Conservation (phyloP, 2,329 filamentous ascomycete genomes). For the Xylaria sp. region DNA sequence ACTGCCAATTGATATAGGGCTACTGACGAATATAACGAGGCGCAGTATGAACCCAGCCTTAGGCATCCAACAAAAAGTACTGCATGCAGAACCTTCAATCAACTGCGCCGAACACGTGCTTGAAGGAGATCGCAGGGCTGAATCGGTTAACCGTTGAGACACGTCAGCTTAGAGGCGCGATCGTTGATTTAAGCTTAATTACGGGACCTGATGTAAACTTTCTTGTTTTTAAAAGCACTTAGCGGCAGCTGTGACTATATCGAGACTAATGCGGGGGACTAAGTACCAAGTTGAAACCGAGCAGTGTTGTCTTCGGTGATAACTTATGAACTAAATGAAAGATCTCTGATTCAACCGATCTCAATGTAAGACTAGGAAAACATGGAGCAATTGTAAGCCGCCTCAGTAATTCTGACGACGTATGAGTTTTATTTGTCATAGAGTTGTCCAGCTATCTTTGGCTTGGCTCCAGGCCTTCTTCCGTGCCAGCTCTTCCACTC, state of each 20-base stretch:
- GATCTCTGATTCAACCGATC: not conserved
- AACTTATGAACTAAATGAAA: not conserved
- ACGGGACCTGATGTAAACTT: not conserved
- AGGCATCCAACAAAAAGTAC: not conserved
- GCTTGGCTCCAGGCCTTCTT: not conserved
- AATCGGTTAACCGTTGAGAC: not conserved
- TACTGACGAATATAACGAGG: slow-evolving; percentile 7
- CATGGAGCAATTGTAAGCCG: not conserved
- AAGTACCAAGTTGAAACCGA: not conserved
- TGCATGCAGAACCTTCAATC: not conserved
- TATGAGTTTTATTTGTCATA: not conserved
- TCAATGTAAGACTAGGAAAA: not conserved
- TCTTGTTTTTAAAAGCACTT: no score
- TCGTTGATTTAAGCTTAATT: not conserved
- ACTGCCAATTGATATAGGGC: slow-evolving; percentile 1
- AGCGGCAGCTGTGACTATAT: not conserved
- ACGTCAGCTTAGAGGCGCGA: not conserved
- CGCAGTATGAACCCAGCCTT: not conserved
- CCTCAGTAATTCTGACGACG: not conserved
- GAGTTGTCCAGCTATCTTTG: not conserved
- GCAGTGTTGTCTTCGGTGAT: not conserved
- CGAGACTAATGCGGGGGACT: not conserved
- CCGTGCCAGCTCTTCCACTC: not conserved
- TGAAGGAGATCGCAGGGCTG: not conserved
- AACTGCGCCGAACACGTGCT: not conserved